Evolutionary conservation across 1,284 basidiomycete species (phyloP), one percentile per base, ranked within the genome.

Genomic region (Irpex rosettiformis): DNA sequence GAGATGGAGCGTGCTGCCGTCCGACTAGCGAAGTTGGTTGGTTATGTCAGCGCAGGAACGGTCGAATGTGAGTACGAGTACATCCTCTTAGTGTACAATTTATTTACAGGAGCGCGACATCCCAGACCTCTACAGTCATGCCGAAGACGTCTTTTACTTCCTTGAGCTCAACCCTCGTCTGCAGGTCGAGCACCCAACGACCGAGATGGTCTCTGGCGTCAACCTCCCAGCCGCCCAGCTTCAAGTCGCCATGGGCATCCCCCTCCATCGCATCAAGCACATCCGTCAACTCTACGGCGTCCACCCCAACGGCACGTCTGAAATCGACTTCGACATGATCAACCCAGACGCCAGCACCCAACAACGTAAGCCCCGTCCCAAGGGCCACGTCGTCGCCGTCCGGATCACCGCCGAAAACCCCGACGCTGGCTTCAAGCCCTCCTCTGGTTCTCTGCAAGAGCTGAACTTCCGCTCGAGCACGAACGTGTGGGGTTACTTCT

Each of bases 401-500:
- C 96, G 97, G 72, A 99, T 99, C 75, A 99, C 97, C 3, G 96
- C 96, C 48, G 97, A 99, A 78, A 99, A 99, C 76, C 97, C 97
- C 22, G 97, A 99, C 71, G 96, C 96, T 16, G 97, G 97, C n/a
- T 99, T 99, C 85, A 99, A 99, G 77, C 97, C 97, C 2, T 98
- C 96, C 6, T 96, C 94, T 13, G 97, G 97, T 68, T 90, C 92
- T 47, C 80, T 99, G 11, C 95, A 98, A 72, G 97, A 99, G 74
- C 91, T 99, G 70, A 99, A 99, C 77, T 99, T 99, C 89, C 91
- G 97, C 57, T 98, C 96, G 37, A 97, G 92, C 75, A 98, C 95
- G 43, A 98, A 98, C 65, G 96, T 98, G 58, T 99, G 97, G 97
- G 97, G 97, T 67, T 96, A 99, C 81, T 99, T 99, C 83, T 98